phyloP scores from a whole-genome alignment of 164 flowering plant genomes.

The Sedum album region DNA sequence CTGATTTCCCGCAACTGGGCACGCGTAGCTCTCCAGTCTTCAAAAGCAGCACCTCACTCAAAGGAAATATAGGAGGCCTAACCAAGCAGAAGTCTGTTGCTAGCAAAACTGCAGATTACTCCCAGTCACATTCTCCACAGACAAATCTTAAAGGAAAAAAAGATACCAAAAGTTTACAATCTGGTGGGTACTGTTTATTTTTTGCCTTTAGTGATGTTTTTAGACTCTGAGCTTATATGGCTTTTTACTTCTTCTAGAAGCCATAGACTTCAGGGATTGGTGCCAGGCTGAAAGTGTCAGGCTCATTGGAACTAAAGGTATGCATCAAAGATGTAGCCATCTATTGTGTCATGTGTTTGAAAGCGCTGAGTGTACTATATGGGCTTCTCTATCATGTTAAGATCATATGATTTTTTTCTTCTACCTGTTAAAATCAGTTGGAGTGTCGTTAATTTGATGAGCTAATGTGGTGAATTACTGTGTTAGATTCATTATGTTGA shows the following conservation, averaged over 20 bases:
- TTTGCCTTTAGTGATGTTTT: background rate
- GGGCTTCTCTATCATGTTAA: too few relatives aligned
- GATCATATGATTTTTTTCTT: too few relatives aligned
- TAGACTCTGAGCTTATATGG: background rate
- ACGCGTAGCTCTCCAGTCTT: conserved; percentile 45
- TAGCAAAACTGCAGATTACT: conserved; percentile 29
- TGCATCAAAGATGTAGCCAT: background rate
- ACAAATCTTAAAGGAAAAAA: conserved; percentile 46
- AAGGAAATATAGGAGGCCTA: conserved; percentile 42
- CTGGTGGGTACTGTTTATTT: conserved; percentile 42
- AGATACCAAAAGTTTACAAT: conserved; percentile 39
- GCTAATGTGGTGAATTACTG: background rate
- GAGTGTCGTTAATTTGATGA: background rate
- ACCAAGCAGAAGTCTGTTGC: conserved; percentile 49
- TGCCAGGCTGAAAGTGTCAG: conserved; percentile 75
- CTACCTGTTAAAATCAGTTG: background rate
- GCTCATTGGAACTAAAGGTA: conserved; percentile 82
- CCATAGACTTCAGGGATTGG: conserved; percentile 91
- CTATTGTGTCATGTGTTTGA: background rate
- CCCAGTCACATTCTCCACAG: conserved; percentile 55
- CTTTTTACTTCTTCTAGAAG: conserved; percentile 47
- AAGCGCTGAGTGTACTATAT: too few relatives aligned
- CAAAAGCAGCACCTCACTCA: conserved; percentile 40
- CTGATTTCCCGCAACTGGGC: conserved; percentile 58
- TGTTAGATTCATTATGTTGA: background rate